Evolutionary conservation across 148 eudicot species (phyloP).

Genomic region (Nepenthes mirabilis): DNA sequence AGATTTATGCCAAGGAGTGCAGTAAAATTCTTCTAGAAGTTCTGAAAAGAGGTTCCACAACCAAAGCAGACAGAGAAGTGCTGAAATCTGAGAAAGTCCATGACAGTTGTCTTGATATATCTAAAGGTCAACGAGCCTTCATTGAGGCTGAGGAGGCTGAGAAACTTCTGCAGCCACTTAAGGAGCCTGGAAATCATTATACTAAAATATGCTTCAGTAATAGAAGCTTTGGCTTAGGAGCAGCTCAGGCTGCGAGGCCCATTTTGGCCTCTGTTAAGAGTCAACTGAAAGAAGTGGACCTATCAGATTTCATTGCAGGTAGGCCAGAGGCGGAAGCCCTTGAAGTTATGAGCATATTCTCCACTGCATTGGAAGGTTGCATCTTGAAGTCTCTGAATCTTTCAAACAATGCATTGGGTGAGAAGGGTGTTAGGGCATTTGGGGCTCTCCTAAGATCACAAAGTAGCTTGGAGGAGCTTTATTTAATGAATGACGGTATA

Average conservation of each 20-base stretch:
- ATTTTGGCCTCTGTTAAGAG: conserved; percentile 35
- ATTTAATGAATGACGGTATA: conserved; percentile 53
- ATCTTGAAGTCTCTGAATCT: conserved; percentile 30
- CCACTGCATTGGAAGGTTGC: conserved; percentile 44
- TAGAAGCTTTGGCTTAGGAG: conserved; percentile 54
- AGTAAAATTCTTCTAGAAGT: conserved; percentile 65
- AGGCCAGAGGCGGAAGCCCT: conserved; percentile 60
- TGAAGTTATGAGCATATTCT: conserved; percentile 52
- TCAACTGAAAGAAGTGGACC: conserved; percentile 48
- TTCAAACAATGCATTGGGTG: conserved; percentile 61
- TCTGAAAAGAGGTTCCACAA: conserved; percentile 46
- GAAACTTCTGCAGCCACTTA: conserved; percentile 35
- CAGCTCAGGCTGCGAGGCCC: conserved; percentile 46
- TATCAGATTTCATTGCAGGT: conserved; percentile 60
- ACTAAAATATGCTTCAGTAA: conserved; percentile 58
- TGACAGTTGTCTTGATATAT: conserved; percentile 37
- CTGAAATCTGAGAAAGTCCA: conserved; percentile 10
- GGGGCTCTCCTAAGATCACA: conserved; percentile 43
- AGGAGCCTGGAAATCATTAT: conserved; percentile 31
- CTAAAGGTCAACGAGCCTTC: conserved; percentile 33
- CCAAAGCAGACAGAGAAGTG: conserved; percentile 21
- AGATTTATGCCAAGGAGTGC: conserved; percentile 76
- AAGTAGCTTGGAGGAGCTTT: conserved; percentile 46
- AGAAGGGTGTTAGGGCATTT: conserved; percentile 63
- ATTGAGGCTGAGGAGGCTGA: conserved; percentile 45